A percentile compares a stretch with the other conserved stretches of the same genome.
Conservation (phyloP, 371 early-diverging fungal species). For the Lichtheimia ornata region DNA sequence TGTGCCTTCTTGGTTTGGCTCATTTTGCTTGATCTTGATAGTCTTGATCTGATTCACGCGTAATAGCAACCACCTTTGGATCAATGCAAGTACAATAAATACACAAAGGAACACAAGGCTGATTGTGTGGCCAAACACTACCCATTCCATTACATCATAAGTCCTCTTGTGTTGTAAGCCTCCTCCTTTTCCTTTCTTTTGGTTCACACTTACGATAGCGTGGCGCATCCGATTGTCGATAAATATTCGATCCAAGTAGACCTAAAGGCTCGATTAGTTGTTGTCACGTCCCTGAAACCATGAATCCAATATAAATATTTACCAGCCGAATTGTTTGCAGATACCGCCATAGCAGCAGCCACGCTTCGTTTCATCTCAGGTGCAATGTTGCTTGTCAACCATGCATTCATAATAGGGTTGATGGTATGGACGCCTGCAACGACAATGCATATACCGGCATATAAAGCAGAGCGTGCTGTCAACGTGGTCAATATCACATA, state of each 20-base stretch:
- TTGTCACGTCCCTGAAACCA: not conserved
- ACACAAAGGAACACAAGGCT: slow-evolving; percentile 30
- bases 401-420: slow-evolving; percentile 52
- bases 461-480: slow-evolving; percentile 18
- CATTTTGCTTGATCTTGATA: slow-evolving; percentile 7
- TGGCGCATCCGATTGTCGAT: slow-evolving; percentile 47
- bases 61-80: slow-evolving; percentile 30
- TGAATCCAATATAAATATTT: not conserved
- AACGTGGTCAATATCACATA: slow-evolving; percentile 31
- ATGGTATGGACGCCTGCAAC: slow-evolving; percentile 49
- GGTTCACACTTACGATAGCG: slow-evolving; percentile 32
- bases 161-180: too few relatives aligned
- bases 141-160: not conserved
- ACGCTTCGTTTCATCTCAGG: slow-evolving; percentile 52
- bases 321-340: slow-evolving; percentile 50
- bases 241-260: slow-evolving; percentile 47
- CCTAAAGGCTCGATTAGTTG: slow-evolving; percentile 8
- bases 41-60: slow-evolving; percentile 22
- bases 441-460: slow-evolving; percentile 42
- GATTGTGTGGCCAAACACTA: slow-evolving; percentile 42
- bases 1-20: slow-evolving; percentile 6
- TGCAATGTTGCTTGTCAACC: slow-evolving; percentile 48
- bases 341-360: slow-evolving; percentile 52
- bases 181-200: too few relatives aligned
- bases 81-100: slow-evolving; percentile 30